phyloP scores from a whole-genome alignment of 805 yeast genomes.

The Candida boidinii region DNA sequence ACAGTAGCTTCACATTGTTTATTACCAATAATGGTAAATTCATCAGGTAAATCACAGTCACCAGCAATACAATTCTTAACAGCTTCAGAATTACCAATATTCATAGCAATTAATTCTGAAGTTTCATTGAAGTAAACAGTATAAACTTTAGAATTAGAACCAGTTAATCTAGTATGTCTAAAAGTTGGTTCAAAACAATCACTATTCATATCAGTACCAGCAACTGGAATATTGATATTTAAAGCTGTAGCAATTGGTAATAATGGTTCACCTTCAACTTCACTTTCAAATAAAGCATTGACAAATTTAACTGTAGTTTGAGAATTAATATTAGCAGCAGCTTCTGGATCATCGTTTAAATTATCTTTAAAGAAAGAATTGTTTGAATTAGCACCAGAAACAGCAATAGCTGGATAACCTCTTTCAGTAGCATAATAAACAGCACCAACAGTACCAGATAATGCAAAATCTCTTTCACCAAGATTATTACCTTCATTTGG shows the following conservation, averaged over 20 bases:
- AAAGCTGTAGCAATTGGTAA: conserved; percentile 38
- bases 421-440: conserved; percentile 38
- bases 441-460: conserved; percentile 47
- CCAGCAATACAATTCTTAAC: conserved; percentile 28
- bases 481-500: conserved; percentile 45
- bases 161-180: conserved; percentile 37
- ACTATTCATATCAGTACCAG: conserved; percentile 28
- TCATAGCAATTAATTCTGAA: conserved; percentile 19
- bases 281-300: conserved; percentile 26
- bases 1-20: conserved; percentile 33
- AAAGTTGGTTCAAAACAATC: conserved; percentile 34
- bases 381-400: conserved; percentile 41
- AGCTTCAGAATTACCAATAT: conserved; percentile 16
- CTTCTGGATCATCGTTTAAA: conserved; percentile 30
- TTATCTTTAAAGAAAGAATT: conserved; percentile 41
- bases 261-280: conserved; percentile 27
- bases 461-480: conserved; percentile 32
- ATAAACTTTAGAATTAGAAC: conserved; percentile 25
- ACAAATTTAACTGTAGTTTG: conserved; percentile 31
- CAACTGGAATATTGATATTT: conserved; percentile 41
- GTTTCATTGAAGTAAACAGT: conserved; percentile 31
- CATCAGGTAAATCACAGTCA: conserved; percentile 36
- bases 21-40: conserved; percentile 22
- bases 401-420: conserved; percentile 41
- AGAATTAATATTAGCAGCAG: conserved; percentile 38